Conservation (phyloP, 768 basidiomycete species). For the Russula olivacea region DNA sequence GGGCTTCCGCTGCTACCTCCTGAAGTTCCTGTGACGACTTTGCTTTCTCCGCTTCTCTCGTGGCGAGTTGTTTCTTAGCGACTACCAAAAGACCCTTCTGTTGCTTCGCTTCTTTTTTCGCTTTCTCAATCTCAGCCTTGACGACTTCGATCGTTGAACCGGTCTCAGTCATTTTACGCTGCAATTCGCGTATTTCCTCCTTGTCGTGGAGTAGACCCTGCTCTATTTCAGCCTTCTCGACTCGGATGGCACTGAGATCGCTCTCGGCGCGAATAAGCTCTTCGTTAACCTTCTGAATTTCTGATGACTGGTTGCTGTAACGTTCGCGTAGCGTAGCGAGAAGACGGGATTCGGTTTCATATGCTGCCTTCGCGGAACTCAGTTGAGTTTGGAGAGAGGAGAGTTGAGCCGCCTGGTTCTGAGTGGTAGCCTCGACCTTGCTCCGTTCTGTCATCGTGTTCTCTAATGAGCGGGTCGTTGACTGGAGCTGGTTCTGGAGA, state of each 20-base stretch:
- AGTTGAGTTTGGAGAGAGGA: conserved; percentile 79
- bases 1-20: conserved; percentile 53
- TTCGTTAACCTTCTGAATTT: conserved; percentile 64
- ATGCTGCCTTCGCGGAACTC: conserved; percentile 73
- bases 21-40: conserved; percentile 68
- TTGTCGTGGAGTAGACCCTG: conserved; percentile 84
- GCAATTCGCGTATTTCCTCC: conserved; percentile 84
- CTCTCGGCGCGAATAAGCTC: conserved; percentile 89
- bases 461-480: conserved; percentile 68
- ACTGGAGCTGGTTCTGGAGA: conserved; percentile 74
- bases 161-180: conserved; percentile 77
- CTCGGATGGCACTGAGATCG: conserved; percentile 79
- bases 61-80: conserved; percentile 85
- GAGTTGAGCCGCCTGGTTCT: conserved; percentile 67
- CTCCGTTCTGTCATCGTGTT: conserved; percentile 60
- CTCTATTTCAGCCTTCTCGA: conserved; percentile 91
- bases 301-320: conserved; percentile 55
- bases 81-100: conserved; percentile 95
- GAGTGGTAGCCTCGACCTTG: conserved; percentile 56
- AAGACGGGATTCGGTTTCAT: conserved; percentile 75
- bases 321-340: conserved; percentile 66
- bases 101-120: conserved; percentile 90
- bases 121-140: conserved; percentile 76
- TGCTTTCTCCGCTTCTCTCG: conserved; percentile 71
- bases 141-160: conserved; percentile 63